Evolutionary conservation across 2,329 filamentous ascomycete species (phyloP).

Genomic region (Drechslerella coelobrocha): DNA sequence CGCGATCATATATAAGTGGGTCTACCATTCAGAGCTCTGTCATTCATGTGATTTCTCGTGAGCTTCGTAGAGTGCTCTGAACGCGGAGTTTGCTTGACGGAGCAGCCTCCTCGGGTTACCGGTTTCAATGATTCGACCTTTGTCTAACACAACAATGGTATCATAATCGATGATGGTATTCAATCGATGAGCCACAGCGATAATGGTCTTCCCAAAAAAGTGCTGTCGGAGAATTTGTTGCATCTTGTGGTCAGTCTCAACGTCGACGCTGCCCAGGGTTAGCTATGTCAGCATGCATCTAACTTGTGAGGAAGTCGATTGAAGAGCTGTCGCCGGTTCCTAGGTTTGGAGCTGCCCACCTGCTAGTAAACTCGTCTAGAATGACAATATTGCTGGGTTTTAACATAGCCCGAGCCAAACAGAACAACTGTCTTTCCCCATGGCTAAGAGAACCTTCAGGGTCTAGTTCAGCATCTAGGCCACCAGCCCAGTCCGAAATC

Average conservation of each 20-base stretch:
- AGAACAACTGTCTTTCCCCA: slow-evolving; percentile 61
- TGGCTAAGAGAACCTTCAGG: slow-evolving; percentile 32
- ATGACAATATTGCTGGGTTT: slow-evolving; percentile 34
- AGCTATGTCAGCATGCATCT: too few relatives aligned
- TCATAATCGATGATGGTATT: slow-evolving; percentile 66
- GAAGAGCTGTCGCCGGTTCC: too few relatives aligned
- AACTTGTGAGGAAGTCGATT: too few relatives aligned
- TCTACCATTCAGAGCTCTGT: too few relatives aligned
- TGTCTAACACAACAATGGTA: slow-evolving; percentile 88
- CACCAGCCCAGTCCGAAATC: slow-evolving; percentile 20
- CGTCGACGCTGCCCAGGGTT: slow-evolving; percentile 21
- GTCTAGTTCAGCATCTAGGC: slow-evolving; percentile 32
- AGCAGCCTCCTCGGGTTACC: slow-evolving; percentile 81
- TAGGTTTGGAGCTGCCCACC: too few relatives aligned
- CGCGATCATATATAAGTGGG: too few relatives aligned
- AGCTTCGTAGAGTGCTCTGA: slow-evolving; percentile 58
- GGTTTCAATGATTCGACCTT: slow-evolving; percentile 87
- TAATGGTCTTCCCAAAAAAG: slow-evolving; percentile 14
- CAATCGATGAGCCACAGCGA: slow-evolving; percentile 19
- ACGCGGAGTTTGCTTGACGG: slow-evolving; percentile 72
- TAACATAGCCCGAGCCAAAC: slow-evolving; percentile 62
- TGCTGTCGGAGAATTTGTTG: slow-evolving; percentile 14
- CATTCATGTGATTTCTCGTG: too few relatives aligned
- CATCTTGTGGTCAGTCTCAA: slow-evolving; percentile 19
- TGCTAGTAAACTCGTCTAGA: slow-evolving; percentile 48